A percentile compares a stretch with the other conserved stretches of the same genome.
These are phyloP conservation scores for Asterella californica DNA, from an alignment of 225 moss, liverwort and hornwort genomes.

Conservation along the genomic window DNA sequence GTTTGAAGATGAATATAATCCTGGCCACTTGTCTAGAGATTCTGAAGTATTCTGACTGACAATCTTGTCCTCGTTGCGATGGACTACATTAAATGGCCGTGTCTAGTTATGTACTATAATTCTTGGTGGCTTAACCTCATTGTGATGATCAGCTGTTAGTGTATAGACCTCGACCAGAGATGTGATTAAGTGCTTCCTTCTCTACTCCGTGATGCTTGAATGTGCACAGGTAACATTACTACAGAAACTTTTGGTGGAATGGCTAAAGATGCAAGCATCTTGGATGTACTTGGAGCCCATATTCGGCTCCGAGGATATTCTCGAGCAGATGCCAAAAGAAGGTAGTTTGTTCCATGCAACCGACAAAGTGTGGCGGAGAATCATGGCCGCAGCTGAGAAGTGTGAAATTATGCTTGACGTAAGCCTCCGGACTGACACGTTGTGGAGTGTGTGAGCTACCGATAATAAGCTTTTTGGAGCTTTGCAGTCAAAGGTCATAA, in stretches of 20 bases:
- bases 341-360: conserved; percentile 65
- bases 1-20: too few species aligned
- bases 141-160: not conserved
- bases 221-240: conserved; percentile 41
- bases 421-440: not conserved
- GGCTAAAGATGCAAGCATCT: conserved; percentile 74
- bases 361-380: conserved; percentile 56
- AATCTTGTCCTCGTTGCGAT: not conserved
- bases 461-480: not conserved
- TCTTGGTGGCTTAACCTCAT: too few species aligned
- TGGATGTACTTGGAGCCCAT: conserved; percentile 97
- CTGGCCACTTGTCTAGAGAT: too few species aligned
- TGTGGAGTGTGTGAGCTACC: not conserved
- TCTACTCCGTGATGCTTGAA: not conserved
- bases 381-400: conserved; percentile 48
- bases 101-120: too few species aligned
- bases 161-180: not conserved
- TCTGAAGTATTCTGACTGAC: too few species aligned
- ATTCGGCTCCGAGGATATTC: conserved; percentile 81
- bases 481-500: not conserved
- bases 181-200: not conserved
- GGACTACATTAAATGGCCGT: not conserved
- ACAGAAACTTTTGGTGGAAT: conserved; percentile 62
- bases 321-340: conserved; percentile 88
- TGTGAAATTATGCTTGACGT: conserved; percentile 60